Conservation (phyloP, 2,329 filamentous ascomycete genomes). For the Tolypocladium sp. region DNA sequence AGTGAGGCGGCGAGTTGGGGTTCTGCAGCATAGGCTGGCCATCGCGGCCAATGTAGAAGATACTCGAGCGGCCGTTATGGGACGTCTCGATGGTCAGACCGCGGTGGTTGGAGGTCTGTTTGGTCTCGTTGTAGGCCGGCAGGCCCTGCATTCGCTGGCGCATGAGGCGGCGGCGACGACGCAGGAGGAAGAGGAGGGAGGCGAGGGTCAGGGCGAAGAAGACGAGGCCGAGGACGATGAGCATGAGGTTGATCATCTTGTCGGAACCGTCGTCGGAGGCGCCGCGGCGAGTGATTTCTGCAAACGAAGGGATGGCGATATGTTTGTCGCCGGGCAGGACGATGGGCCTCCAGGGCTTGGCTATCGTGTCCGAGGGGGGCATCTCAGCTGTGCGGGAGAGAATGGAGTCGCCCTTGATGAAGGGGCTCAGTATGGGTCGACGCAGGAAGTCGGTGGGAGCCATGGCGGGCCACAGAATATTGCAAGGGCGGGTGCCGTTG, state of each 20-base stretch:
- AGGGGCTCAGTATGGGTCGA: not conserved
- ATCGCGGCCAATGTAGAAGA: constrained; percentile 74
- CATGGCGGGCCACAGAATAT: constrained; percentile 1
- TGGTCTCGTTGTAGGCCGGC: constrained; percentile 60
- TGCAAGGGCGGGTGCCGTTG: not conserved
- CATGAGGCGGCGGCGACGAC: constrained; percentile 48
- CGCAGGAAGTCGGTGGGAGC: constrained; percentile 4
- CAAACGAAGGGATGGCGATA: constrained; percentile 3
- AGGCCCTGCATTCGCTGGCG: constrained; percentile 43
- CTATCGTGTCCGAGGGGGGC: not conserved
- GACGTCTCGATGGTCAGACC: constrained; percentile 50
- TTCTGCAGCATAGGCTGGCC: constrained; percentile 65
- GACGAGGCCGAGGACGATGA: constrained; percentile 69
- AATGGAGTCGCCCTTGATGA: constrained; percentile 1
- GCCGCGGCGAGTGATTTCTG: constrained; percentile 4
- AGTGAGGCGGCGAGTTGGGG: constrained; percentile 65
- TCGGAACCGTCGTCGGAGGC: constrained; percentile 38
- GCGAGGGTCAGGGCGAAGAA: constrained; percentile 62
- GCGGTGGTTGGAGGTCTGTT: constrained; percentile 42
- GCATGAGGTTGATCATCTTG: constrained; percentile 66
- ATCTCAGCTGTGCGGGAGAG: constrained; percentile 6
- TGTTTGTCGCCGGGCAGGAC: constrained; percentile 2
- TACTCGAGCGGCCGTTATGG: constrained; percentile 50
- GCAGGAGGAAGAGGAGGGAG: constrained; percentile 62
- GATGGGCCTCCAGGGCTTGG: constrained; percentile 6